Conservation (phyloP, 805 yeast genomes). For the Monosporozyma servazzii region DNA sequence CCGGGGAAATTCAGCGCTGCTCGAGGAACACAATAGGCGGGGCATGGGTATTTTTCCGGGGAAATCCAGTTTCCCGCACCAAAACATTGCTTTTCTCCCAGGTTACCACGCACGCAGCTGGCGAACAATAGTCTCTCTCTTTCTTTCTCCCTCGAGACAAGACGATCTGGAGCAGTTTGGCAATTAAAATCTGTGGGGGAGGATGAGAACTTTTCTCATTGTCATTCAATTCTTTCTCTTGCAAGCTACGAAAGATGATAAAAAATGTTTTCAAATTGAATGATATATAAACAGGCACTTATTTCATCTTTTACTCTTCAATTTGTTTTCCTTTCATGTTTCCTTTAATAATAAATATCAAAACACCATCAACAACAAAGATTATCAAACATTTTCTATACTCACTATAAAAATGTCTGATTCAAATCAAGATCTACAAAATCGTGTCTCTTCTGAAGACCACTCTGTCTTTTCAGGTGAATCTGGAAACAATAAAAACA, state of each 20-base stretch:
- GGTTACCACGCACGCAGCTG: too few relatives aligned
- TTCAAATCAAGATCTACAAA: neutral
- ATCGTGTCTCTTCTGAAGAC: neutral
- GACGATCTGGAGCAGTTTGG: too few relatives aligned
- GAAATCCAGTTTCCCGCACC: neutral
- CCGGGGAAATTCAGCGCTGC: neutral
- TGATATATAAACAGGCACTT: too few relatives aligned
- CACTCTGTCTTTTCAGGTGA: neutral
- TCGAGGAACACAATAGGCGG: neutral
- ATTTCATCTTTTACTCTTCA: neutral
- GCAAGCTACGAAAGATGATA: too few relatives aligned
- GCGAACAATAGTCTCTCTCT: too few relatives aligned
- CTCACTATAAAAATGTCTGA: neutral
- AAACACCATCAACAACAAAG: neutral
- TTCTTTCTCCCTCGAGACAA: too few relatives aligned
- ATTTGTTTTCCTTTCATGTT: neutral
- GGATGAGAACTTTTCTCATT: too few relatives aligned
- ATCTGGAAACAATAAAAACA: slow-evolving; percentile 1
- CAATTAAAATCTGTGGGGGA: too few relatives aligned
- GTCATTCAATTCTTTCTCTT: too few relatives aligned
- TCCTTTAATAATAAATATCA: neutral
- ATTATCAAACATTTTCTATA: neutral
- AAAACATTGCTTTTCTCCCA: neutral
- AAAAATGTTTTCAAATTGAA: too few relatives aligned
- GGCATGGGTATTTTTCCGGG: neutral